Percentiles rank a stretch among this genome's conserved stretches.
Conservation (phyloP, 139 green algal species). For the Chlamydomonas schloesseri region DNA sequence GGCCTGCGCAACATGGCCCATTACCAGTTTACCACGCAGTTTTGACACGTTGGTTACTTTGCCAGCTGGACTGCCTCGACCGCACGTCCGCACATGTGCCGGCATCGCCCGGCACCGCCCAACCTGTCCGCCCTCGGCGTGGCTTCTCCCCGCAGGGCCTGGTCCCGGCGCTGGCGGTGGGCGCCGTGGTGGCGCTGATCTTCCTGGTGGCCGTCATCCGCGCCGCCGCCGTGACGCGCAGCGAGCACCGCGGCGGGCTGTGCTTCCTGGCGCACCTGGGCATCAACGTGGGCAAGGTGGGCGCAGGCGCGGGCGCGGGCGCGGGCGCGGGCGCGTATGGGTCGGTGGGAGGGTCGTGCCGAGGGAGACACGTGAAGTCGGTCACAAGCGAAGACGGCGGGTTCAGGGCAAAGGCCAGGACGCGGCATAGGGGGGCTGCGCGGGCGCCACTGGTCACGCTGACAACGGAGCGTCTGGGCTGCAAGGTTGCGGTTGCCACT, state of each 20-base stretch:
- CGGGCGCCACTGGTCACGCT: no score
- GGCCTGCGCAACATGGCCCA: no score
- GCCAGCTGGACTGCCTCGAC: no score
- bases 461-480: no score
- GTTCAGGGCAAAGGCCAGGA: not conserved
- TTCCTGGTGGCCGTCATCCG: slow-evolving; percentile 55
- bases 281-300: slow-evolving; percentile 58
- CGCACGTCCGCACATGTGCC: no score
- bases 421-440: not conserved
- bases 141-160: slow-evolving; percentile 44
- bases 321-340: not conserved
- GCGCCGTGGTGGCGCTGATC: slow-evolving; percentile 52
- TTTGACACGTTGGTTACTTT: no score
- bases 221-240: slow-evolving; percentile 50
- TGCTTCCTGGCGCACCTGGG: slow-evolving; percentile 70
- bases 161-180: slow-evolving; percentile 51
- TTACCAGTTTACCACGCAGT: no score
- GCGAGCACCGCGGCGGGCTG: slow-evolving; percentile 50
- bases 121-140: no score
- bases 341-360: not conserved
- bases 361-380: no score
- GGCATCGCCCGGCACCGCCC: no score
- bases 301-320: not conserved
- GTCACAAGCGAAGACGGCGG: slow-evolving; percentile 22
- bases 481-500: no score